phyloP scores from a whole-genome alignment of 139 green algal species.

The Chlamydomonas applanata region DNA sequence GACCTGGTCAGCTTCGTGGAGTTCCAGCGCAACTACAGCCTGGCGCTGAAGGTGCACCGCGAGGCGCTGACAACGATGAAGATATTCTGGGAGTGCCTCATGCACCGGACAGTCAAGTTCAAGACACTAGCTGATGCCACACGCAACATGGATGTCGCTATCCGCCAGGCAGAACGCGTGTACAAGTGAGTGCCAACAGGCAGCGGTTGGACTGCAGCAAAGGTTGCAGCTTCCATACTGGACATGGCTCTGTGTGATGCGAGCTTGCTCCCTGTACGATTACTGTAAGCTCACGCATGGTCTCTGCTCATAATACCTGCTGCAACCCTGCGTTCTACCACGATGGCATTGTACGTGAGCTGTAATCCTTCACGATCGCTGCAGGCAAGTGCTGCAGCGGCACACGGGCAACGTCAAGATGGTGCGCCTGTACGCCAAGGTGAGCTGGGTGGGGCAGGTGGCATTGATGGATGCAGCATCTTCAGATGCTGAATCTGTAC shows the following conservation, averaged over 20 bases:
- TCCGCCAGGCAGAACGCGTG: neutral
- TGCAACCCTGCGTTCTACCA: slow-evolving; percentile 5
- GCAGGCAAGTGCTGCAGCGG: slow-evolving; percentile 30
- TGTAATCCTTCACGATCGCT: slow-evolving; percentile 1
- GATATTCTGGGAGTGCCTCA: slow-evolving; percentile 35
- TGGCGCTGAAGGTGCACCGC: slow-evolving; percentile 17
- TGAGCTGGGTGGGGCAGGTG: too few relatives aligned
- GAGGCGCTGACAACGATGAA: slow-evolving; percentile 30
- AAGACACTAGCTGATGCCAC: slow-evolving; percentile 19
- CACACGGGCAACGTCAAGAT: slow-evolving; percentile 33
- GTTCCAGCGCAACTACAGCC: slow-evolving; percentile 49
- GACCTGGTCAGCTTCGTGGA: slow-evolving; percentile 59
- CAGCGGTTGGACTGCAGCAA: too few relatives aligned
- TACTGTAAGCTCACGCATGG: too few relatives aligned
- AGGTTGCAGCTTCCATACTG: too few relatives aligned
- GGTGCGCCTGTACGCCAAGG: slow-evolving; percentile 36
- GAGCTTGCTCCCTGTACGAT: neutral
- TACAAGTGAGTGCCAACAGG: slow-evolving; percentile 14
- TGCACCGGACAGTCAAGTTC: slow-evolving; percentile 29
- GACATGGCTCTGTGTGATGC: too few relatives aligned
- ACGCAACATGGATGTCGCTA: slow-evolving; percentile 18
- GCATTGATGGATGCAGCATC: too few relatives aligned
- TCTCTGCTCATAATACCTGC: too few relatives aligned
- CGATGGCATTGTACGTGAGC: too few relatives aligned
- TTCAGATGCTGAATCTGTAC: too few relatives aligned